phyloP scores from a whole-genome alignment of 2,329 filamentous ascomycete species.

The Diplocarpon rosae region DNA sequence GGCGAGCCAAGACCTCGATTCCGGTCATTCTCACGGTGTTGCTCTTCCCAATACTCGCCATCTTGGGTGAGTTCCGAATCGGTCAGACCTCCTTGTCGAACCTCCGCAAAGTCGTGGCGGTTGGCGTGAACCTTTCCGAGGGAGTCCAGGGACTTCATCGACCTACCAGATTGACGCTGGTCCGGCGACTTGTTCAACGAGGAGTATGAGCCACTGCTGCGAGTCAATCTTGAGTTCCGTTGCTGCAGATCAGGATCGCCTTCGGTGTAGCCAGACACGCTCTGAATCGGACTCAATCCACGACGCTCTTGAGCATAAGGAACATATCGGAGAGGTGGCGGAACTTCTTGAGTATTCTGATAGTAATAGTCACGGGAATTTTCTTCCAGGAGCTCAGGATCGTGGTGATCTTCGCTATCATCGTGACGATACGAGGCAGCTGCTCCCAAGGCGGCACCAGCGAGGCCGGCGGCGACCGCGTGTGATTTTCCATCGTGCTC shows the following conservation, averaged over 20 bases:
- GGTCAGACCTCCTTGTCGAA: conserved; percentile 26
- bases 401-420: conserved; percentile 20
- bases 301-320: conserved; percentile 59
- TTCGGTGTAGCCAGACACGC: conserved; percentile 76
- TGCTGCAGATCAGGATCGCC: conserved; percentile 47
- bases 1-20: conserved; percentile 40
- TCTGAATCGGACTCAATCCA: conserved; percentile 80
- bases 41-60: conserved; percentile 27
- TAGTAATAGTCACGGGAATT: conserved; percentile 33
- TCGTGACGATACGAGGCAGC: conserved; percentile 27
- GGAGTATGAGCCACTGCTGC: conserved; percentile 45
- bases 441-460: conserved; percentile 28
- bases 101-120: conserved; percentile 26
- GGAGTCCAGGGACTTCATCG: conserved; percentile 34
- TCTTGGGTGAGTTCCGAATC: conserved; percentile 37
- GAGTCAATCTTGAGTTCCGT: conserved; percentile 45
- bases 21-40: conserved; percentile 26
- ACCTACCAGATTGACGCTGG: conserved; percentile 41
- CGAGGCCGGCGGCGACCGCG: conserved; percentile 19
- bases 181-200: conserved; percentile 48
- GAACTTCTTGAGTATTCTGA: conserved; percentile 43
- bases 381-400: conserved; percentile 21
- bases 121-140: conserved; percentile 21
- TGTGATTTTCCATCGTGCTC: conserved; percentile 26
- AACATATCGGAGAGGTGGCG: conserved; percentile 53